A percentile compares a stretch with the other conserved stretches of the same genome.
Conservation (phyloP, 805 yeast species). For the Spathaspora girioi region DNA sequence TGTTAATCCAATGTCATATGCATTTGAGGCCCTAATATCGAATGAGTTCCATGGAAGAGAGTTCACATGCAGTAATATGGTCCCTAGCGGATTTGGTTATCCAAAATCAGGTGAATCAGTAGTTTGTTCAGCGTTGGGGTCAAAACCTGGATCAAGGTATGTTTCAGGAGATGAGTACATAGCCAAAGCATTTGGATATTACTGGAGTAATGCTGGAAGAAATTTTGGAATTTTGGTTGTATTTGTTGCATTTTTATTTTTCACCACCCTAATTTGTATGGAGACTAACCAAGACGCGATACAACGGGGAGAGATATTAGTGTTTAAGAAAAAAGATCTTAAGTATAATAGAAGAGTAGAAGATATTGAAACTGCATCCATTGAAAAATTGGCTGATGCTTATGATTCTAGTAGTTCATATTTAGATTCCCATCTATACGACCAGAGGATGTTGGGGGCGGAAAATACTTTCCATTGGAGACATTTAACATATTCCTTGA, state of each 20-base stretch:
- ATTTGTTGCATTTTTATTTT: slow-evolving; percentile 51
- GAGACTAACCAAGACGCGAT: slow-evolving; percentile 60
- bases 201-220: slow-evolving; percentile 54
- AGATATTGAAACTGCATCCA: slow-evolving; percentile 2
- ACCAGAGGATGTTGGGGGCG: neutral
- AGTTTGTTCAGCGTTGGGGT: slow-evolving; percentile 24
- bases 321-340: slow-evolving; percentile 52
- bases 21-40: slow-evolving; percentile 54
- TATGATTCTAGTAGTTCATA: neutral
- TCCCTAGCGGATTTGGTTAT: slow-evolving; percentile 45
- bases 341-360: slow-evolving; percentile 37
- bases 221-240: slow-evolving; percentile 60
- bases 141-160: slow-evolving; percentile 15
- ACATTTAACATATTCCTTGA: slow-evolving; percentile 67
- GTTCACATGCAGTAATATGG: slow-evolving; percentile 43
- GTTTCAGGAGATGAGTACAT: slow-evolving; percentile 31
- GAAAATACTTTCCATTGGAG: slow-evolving; percentile 71
- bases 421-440: neutral
- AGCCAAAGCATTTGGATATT: slow-evolving; percentile 39
- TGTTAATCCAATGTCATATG: slow-evolving; percentile 54
- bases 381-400: neutral
- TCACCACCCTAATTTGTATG: slow-evolving; percentile 48
- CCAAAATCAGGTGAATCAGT: slow-evolving; percentile 8
- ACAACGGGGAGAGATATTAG: slow-evolving; percentile 69
- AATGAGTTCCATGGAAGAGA: slow-evolving; percentile 51